Evolutionary conservation across 257 asterid genomes (phyloP).

Genomic region (Gentiana dahurica): DNA sequence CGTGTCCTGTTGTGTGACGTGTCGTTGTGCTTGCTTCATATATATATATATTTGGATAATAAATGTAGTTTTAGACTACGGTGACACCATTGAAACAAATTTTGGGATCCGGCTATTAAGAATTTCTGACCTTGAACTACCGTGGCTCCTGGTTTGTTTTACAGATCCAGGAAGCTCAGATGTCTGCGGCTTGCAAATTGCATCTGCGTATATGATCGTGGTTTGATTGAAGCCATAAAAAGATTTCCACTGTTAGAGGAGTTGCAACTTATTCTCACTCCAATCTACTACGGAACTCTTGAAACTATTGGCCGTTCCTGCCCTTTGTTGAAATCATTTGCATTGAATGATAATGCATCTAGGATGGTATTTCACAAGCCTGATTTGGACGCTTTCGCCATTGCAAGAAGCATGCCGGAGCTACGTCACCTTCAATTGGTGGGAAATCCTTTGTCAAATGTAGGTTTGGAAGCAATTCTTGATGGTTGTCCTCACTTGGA

Average conservation of each 20-base stretch:
- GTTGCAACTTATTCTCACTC: constrained; percentile 22
- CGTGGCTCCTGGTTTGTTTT: no score
- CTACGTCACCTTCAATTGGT: constrained; percentile 35
- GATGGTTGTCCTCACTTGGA: constrained; percentile 36
- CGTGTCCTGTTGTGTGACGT: no score
- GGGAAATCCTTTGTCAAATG: constrained; percentile 33
- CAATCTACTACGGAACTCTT: background rate
- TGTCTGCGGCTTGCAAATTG: constrained; percentile 22
- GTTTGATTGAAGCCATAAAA: constrained; percentile 18
- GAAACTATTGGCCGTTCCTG: constrained; percentile 21
- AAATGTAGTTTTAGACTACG: no score
- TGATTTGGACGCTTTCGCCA: constrained; percentile 27
- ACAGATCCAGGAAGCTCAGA: constrained; percentile 29
- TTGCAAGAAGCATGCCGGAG: constrained; percentile 37
- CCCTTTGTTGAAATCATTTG: constrained; percentile 26
- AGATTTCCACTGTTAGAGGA: constrained; percentile 33
- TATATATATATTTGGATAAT: no score
- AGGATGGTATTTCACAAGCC: background rate
- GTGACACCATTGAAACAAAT: no score
- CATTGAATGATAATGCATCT: constrained; percentile 12
- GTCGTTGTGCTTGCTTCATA: no score
- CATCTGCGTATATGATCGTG: constrained; percentile 6
- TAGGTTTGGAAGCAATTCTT: constrained; percentile 41
- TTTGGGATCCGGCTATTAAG: no score
- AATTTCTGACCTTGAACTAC: no score